Evolutionary conservation across 2,329 filamentous ascomycete genomes (phyloP).

Genomic region (Monosporascus cannonballus): DNA sequence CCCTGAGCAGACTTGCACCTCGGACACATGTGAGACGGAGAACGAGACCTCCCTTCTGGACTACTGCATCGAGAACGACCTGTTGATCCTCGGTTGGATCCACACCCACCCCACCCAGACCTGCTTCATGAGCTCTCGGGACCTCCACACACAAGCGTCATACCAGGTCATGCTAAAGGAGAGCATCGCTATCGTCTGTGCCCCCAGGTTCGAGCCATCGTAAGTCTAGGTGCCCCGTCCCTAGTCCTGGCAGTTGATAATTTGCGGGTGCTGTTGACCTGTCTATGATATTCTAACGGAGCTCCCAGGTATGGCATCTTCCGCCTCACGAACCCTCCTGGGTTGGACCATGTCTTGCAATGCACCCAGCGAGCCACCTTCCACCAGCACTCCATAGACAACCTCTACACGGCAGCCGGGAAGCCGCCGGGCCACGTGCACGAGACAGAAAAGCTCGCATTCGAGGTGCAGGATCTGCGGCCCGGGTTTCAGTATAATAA

Average conservation of each 20-base stretch:
- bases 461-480: slow-evolving; percentile 50
- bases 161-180: slow-evolving; percentile 97
- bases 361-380: slow-evolving; percentile 78
- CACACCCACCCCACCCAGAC: slow-evolving; percentile 96
- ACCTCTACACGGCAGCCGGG: slow-evolving; percentile 72
- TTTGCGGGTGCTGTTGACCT: too few relatives aligned
- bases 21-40: slow-evolving; percentile 90
- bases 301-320: slow-evolving; percentile 75
- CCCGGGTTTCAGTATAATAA: slow-evolving; percentile 14
- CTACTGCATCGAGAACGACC: slow-evolving; percentile 76
- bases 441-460: slow-evolving; percentile 60
- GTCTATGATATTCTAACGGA: not conserved
- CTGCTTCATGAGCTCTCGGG: slow-evolving; percentile 94
- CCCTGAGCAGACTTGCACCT: slow-evolving; percentile 82
- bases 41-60: slow-evolving; percentile 83
- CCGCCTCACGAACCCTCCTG: slow-evolving; percentile 86
- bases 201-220: slow-evolving; percentile 72
- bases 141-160: slow-evolving; percentile 87
- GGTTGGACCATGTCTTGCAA: slow-evolving; percentile 74
- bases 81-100: slow-evolving; percentile 92
- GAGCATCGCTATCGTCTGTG: slow-evolving; percentile 94
- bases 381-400: slow-evolving; percentile 62
- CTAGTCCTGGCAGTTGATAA: too few relatives aligned
- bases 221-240: slow-evolving; percentile 36
- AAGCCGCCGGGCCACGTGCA: slow-evolving; percentile 64